phyloP scores from a whole-genome alignment of 306 rosid species.

The cucumber (Cucumis sativus) region Cucumber_9930_V3 NC_026658.2:7137501-7138000 shows the following conservation, averaged over 20 bases:
- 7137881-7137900: conserved; percentile 59
- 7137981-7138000: conserved; percentile 81
- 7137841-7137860: conserved; percentile 49
- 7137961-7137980: conserved; percentile 47
- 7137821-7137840: conserved; percentile 33
- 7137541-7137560: conserved; percentile 79
- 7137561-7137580: conserved; percentile 82
- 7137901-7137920: conserved; percentile 53
- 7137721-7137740: neutral
- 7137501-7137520: conserved; percentile 68
- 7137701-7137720: neutral
- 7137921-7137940: conserved; percentile 79
- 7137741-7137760: neutral
- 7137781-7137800: neutral
- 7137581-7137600: conserved; percentile 71
- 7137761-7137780: neutral
- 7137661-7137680: neutral
- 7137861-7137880: conserved; percentile 49
- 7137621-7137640: conserved; percentile 66
- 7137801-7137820: conserved; percentile 4
- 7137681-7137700: too few relatives aligned
- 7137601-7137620: conserved; percentile 63
- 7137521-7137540: conserved; percentile 33
- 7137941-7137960: conserved; percentile 53
- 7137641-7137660: neutral